A percentile compares a stretch with the other conserved stretches of the same genome.
Conservation (phyloP, 306 rosid species). For the Prunus salicina region DNA sequence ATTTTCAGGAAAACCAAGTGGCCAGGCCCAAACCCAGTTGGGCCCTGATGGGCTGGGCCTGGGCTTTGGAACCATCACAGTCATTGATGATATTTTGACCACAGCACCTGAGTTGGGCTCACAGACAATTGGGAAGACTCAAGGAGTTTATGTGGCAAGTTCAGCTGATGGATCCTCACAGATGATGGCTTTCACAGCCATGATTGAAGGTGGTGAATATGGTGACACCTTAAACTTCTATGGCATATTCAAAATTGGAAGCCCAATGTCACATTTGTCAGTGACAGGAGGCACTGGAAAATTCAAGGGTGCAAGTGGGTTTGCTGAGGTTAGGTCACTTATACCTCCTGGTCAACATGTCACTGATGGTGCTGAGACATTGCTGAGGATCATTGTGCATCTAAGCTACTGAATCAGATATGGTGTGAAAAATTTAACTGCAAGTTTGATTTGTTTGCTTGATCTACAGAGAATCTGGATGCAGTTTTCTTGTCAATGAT, state of each 20-base stretch:
- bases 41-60: slow-evolving; percentile 74
- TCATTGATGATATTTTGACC: slow-evolving; percentile 69
- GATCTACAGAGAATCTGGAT: too few relatives aligned
- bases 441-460: neutral
- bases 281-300: slow-evolving; percentile 86
- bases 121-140: slow-evolving; percentile 62
- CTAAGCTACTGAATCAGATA: slow-evolving; percentile 37
- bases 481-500: neutral
- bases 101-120: slow-evolving; percentile 74
- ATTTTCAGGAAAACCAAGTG: slow-evolving; percentile 45
- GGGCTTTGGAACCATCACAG: slow-evolving; percentile 85
- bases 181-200: slow-evolving; percentile 85
- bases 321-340: slow-evolving; percentile 68
- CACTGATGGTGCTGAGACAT: slow-evolving; percentile 75
- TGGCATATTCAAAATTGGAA: slow-evolving; percentile 75
- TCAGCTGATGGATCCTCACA: slow-evolving; percentile 72
- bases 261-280: slow-evolving; percentile 63
- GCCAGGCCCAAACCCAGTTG: slow-evolving; percentile 39
- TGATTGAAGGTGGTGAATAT: slow-evolving; percentile 92
- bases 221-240: slow-evolving; percentile 77
- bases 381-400: slow-evolving; percentile 64
- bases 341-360: slow-evolving; percentile 75
- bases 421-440: neutral
- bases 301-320: slow-evolving; percentile 68
- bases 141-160: slow-evolving; percentile 84